Base-by-base conservation (phyloP, 352 stramenopile genomes). In the Aphanomyces euteiches region DNA sequence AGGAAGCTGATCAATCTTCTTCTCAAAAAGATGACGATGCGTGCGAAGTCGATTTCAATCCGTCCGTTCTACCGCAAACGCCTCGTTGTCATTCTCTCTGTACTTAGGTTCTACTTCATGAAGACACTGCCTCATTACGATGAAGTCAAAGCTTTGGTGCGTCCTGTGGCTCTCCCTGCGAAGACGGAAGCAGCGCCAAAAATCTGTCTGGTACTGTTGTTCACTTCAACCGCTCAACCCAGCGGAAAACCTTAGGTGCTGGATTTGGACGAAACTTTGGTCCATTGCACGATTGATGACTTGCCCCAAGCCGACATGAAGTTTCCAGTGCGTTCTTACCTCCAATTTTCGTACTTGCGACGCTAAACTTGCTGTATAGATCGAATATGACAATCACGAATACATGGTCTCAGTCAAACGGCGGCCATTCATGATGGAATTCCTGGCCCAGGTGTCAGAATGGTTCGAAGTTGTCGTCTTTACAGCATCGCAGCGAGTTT, bases 391-490 rank as follows among this genome's bases (percentile, higher is more conserved):
- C 74, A 95, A 93, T 63, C 84, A 92, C n/a, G 90, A 94, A 40
- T 98, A 98, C 75, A 87, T 82, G 38, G 97, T 99, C 13, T 98
- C 99, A 72, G 97, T 99, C 13, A 90, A 95, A 59, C 97, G 98
- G 80, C 88, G 97, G 45, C 97, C 97, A 15, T 90, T 96, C 70
- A 89, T 99, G 76, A 85, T 96, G 37, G 88, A 96, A 41, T 99
- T 99, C 77, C 79, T 99, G 38, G 84, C 91, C 47, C 82, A 82
- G 40, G 94, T 98, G 10, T 83, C 85, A 5, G 86, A 88, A 56
- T 82, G 96, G 34, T 99, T 98, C 72, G 97, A 99, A 76, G 95
- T 99, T n/a, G 90, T 99, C n/a, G 88, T 99, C 5, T 99, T 99
- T 78, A 99, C 97, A 2, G 97, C 97, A 0, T 98, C 90, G 36